Conservation (phyloP, 192 early-diverging fungal species). For the Coemansia sp. region DNA sequence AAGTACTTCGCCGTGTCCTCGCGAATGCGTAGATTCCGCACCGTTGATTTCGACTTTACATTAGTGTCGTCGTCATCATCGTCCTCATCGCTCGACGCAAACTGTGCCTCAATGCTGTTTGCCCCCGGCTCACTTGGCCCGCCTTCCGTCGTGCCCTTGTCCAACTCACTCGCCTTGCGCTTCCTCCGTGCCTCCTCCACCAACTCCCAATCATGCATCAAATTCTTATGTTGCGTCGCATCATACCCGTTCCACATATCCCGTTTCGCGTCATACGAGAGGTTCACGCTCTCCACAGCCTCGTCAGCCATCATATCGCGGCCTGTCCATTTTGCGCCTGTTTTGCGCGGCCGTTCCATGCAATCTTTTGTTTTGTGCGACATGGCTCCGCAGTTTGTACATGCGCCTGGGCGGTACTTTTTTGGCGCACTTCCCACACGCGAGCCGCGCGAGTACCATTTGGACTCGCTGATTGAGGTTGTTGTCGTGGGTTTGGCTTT, state of each 20-base stretch:
- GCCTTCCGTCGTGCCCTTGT: conserved; percentile 30
- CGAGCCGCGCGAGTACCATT: conserved; percentile 39
- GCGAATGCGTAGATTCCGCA: conserved; percentile 96
- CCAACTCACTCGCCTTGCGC: conserved; percentile 73
- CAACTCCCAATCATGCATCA: conserved; percentile 75
- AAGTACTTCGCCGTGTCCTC: conserved; percentile 99
- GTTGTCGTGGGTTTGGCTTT: conserved; percentile 6
- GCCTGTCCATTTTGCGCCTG: conserved; percentile 86
- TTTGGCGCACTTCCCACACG: conserved; percentile 73
- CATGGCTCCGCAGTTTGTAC: conserved; percentile 97
- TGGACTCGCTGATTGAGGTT: conserved; percentile 9
- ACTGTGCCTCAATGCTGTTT: conserved; percentile 24
- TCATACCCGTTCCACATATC: conserved; percentile 99
- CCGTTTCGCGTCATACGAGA: conserved; percentile 93
- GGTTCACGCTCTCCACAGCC: conserved; percentile 67
- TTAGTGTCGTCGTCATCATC: conserved; percentile 76
- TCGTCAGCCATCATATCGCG: conserved; percentile 85
- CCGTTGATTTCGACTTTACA: conserved; percentile 87
- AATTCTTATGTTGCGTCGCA: conserved; percentile 73
- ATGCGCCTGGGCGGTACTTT: conserved; percentile 93
- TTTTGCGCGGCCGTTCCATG: conserved; percentile 86
- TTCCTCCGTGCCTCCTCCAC: conserved; percentile 85
- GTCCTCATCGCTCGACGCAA: conserved; percentile 68
- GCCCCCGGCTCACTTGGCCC: not conserved
- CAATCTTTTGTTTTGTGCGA: conserved; percentile 94